Conservation (phyloP, 345 rosid species). For the thale cress (Arabidopsis thaliana) region DNA sequence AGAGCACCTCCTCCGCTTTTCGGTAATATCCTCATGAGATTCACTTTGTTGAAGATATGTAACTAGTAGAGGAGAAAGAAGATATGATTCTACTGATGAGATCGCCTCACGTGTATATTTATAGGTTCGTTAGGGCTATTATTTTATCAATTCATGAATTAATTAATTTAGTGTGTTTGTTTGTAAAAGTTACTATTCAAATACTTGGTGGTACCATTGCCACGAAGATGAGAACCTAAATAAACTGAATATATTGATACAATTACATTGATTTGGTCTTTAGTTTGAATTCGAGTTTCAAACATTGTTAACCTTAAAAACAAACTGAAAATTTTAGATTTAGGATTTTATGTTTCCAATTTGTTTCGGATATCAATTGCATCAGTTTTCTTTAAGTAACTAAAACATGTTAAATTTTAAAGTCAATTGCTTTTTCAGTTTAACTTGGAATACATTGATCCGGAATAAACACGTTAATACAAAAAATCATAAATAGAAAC, state of each 20-base stretch:
- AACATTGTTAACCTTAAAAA: background rate
- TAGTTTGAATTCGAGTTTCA: background rate
- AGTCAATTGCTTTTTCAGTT: background rate
- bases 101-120: constrained; percentile 13
- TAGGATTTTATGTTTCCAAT: background rate
- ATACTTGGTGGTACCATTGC: constrained; percentile 26
- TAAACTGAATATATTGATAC: background rate
- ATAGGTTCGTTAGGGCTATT: constrained; percentile 20
- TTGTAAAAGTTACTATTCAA: constrained; percentile 5
- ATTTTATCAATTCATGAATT: background rate
- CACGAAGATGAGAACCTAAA: constrained; percentile 10
- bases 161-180: background rate
- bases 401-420: background rate
- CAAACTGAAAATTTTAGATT: background rate
- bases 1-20: constrained; percentile 24
- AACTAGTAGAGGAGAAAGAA: constrained; percentile 14
- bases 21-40: constrained; percentile 31
- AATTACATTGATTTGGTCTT: background rate
- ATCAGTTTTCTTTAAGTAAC: background rate
- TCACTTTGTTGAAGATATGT: constrained; percentile 8
- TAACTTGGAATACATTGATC: background rate
- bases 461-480: background rate
- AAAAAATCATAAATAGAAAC: background rate
- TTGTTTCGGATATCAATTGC: background rate
- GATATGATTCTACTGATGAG: constrained; percentile 26